These are phyloP conservation scores for Lolium perenne DNA, from an alignment of 176 grass and related monocot species.

Conservation along the genomic window DNA sequence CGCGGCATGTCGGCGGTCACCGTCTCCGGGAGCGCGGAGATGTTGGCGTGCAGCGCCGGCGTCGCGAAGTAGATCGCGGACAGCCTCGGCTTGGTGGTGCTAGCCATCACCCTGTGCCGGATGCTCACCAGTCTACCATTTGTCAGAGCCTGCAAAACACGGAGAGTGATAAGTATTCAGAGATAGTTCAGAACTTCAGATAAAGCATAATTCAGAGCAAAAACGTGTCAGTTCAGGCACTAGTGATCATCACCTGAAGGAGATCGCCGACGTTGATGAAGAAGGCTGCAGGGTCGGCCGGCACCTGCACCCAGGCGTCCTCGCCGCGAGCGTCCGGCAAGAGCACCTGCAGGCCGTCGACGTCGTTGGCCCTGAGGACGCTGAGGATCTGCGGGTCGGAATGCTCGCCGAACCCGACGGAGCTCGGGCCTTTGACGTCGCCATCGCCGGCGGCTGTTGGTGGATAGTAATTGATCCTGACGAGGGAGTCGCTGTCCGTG, in stretches of 20 bases:
- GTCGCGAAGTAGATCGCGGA: conserved; percentile 84
- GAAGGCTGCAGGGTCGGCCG: conserved; percentile 68
- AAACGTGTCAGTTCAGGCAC: not conserved
- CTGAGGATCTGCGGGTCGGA: conserved; percentile 89
- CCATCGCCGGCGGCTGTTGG: not conserved
- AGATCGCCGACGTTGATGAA: conserved; percentile 84
- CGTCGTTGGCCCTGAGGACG: conserved; percentile 76
- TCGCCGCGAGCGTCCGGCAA: conserved; percentile 9
- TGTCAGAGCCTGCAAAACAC: conserved; percentile 66
- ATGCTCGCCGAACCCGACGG: conserved; percentile 90
- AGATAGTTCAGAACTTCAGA: not conserved
- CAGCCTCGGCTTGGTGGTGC: conserved; percentile 55
- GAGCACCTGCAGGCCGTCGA: conserved; percentile 78
- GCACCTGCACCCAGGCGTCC: conserved; percentile 61
- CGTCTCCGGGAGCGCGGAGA: conserved; percentile 55
- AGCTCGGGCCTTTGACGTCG: not conserved
- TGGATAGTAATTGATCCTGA: conserved; percentile 94
- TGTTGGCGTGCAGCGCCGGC: conserved; percentile 54
- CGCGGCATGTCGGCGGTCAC: conserved; percentile 37
- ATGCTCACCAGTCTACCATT: conserved; percentile 82
- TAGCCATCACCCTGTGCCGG: conserved; percentile 85
- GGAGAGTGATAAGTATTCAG: not conserved
- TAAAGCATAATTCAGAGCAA: not conserved
- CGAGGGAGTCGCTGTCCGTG: conserved; percentile 74
- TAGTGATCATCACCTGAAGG: conserved; percentile 65